phyloP scores from a whole-genome alignment of 208 protist species.

The Leishmania martiniquensis region DNA sequence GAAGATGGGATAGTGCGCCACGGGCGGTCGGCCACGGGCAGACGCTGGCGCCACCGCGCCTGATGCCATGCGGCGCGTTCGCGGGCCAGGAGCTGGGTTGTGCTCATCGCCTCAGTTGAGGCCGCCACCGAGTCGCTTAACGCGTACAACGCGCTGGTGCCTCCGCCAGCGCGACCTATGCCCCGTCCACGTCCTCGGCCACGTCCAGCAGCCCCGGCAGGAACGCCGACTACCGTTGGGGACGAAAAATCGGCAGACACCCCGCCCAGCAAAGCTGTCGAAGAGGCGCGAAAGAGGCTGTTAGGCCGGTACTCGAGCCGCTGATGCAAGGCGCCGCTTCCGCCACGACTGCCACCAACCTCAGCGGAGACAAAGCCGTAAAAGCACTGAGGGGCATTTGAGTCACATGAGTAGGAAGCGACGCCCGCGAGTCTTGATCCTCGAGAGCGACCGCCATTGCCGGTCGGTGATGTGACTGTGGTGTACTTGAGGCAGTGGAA shows the following conservation, averaged over 20 bases:
- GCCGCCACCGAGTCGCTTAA: not conserved
- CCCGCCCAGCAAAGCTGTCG: not conserved
- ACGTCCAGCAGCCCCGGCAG: not conserved
- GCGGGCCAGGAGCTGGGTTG: constrained; percentile 4
- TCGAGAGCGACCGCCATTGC: not conserved
- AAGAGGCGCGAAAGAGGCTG: constrained; percentile 15
- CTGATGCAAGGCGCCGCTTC: not conserved
- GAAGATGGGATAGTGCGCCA: constrained; percentile 21
- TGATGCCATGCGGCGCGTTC: constrained; percentile 36
- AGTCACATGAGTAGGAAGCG: too few relatives aligned
- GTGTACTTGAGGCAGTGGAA: constrained; percentile 57
- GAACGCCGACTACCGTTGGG: not conserved
- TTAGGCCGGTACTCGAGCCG: constrained; percentile 9
- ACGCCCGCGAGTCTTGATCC: not conserved
- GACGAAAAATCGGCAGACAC: not conserved
- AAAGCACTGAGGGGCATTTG: constrained; percentile 2
- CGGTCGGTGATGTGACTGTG: not conserved
- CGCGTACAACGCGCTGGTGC: not conserved
- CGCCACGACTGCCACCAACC: not conserved
- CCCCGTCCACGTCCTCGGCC: not conserved
- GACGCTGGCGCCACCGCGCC: constrained; percentile 34
- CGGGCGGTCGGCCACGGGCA: constrained; percentile 11
- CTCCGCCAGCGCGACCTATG: not conserved
- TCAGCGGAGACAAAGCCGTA: constrained; percentile 17
- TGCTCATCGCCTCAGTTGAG: too few relatives aligned